Percentiles rank a stretch among this genome's conserved stretches.
phyloP scores from a whole-genome alignment of 257 asterid species.

The Agastache rugosa region DNA sequence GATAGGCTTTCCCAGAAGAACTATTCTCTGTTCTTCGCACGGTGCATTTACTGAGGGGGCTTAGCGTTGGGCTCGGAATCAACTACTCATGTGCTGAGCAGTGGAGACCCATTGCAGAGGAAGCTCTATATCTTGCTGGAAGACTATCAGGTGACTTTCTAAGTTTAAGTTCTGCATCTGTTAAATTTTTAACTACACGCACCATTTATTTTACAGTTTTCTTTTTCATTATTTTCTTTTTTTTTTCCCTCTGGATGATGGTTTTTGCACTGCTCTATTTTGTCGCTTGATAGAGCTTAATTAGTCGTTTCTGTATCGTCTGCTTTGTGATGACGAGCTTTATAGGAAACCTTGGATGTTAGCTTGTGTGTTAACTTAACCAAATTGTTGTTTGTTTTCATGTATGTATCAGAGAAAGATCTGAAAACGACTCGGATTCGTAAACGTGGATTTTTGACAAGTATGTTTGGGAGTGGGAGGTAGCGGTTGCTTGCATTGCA shows the following conservation, averaged over 20 bases:
- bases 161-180: neutral
- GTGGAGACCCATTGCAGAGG: conserved; percentile 96
- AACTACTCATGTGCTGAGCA: conserved; percentile 95
- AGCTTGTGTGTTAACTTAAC: conserved; percentile 1
- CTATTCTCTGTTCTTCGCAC: conserved; percentile 96
- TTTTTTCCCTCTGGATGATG: neutral
- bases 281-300: neutral
- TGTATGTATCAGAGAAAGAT: conserved; percentile 52
- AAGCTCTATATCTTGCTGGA: conserved; percentile 76
- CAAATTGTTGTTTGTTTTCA: neutral
- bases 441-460: conserved; percentile 49
- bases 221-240: neutral
- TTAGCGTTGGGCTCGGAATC: conserved; percentile 93
- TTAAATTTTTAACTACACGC: neutral
- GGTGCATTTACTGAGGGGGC: conserved; percentile 91
- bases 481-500: conserved; percentile 25
- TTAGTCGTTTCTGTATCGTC: too few relatives aligned
- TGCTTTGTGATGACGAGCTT: neutral
- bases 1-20: conserved; percentile 94
- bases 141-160: conserved; percentile 61
- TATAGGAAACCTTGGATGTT: neutral
- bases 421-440: conserved; percentile 45
- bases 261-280: neutral
- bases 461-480: conserved; percentile 59
- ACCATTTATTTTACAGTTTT: neutral